Base-by-base conservation (phyloP, 1,139 yeast species). In the Wickerhamomyces sp. region DNA sequence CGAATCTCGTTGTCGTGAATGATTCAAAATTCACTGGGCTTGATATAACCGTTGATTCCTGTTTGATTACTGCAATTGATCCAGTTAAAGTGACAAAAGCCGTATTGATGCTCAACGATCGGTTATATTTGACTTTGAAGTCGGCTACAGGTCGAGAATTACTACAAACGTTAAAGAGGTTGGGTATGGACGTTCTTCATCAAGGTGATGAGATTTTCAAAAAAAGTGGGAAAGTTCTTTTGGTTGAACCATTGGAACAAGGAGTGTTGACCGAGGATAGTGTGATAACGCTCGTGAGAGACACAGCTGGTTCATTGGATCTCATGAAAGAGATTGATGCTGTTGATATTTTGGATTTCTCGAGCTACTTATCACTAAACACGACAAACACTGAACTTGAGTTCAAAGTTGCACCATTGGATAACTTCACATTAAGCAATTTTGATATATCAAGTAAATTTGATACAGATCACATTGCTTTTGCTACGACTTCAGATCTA, bases 161-260 rank as follows among this genome's bases (percentile, higher is more conserved):
- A 7, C 26, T 35, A 4, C 16, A 30, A 0, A 29, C 40, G 2
- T 27, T 51, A 23, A 35, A 17, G 6, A 32, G 32, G 1, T 30
- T 46, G 26, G 38, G 38, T 3, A 14, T 47, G 11, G 37, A 37
- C 5, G 14, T 52, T 3, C 27, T 52, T 3, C 52, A 44, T 31
- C 49, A 46, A 28, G 50, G 51, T 20, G 49, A 49, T 28, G 12
- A 17, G 15, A 10, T 24, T 11, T 25, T 44, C 16, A 29, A 31
- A 2, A 35, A 39, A 5, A 68, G 72, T 46, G 83, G 80, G 3
- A 51, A 49, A 8, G 70, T 84, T 5, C 55, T 72, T 7, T 68
- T 79, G 23, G 75, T 88, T 52, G 94, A 83, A 45, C 94, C 95
- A 1, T 68, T 76, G 1, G 74, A 73, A 28, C 93, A 83, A 52